phyloP scores from a whole-genome alignment of 2,329 filamentous ascomycete species.

The Whalleya microplaca region DNA sequence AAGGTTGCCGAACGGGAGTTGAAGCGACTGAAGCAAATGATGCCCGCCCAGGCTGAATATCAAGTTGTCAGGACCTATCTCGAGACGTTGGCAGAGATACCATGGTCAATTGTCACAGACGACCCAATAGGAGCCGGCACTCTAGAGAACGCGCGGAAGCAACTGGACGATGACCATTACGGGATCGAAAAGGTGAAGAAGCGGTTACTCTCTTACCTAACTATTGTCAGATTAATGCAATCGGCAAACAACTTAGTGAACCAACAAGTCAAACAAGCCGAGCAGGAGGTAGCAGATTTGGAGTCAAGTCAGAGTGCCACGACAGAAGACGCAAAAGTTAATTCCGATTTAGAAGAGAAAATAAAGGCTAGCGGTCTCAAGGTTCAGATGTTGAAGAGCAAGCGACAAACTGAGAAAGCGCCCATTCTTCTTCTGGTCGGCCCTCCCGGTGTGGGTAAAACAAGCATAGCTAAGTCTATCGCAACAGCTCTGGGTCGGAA shows the following conservation, averaged over 20 bases:
- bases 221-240: constrained; percentile 94
- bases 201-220: constrained; percentile 89
- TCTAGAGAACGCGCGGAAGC: constrained; percentile 77
- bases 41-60: constrained; percentile 93
- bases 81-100: constrained; percentile 91
- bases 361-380: constrained; percentile 59
- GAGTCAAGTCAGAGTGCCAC: constrained; percentile 46
- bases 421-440: constrained; percentile 93
- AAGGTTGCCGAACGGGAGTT: constrained; percentile 92
- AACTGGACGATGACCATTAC: constrained; percentile 95
- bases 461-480: constrained; percentile 89
- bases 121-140: constrained; percentile 85
- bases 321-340: constrained; percentile 35
- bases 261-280: constrained; percentile 71
- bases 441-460: constrained; percentile 94
- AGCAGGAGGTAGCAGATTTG: constrained; percentile 56
- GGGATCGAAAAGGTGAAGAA: constrained; percentile 98
- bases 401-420: constrained; percentile 90
- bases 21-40: constrained; percentile 90
- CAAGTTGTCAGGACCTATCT: constrained; percentile 92
- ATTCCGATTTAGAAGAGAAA: constrained; percentile 45
- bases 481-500: constrained; percentile 90
- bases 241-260: constrained; percentile 84
- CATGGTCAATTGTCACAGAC: constrained; percentile 83
- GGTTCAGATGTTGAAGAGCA: constrained; percentile 75